Conservation (phyloP, 768 basidiomycete genomes). For the Amanita phalloides region DNA sequence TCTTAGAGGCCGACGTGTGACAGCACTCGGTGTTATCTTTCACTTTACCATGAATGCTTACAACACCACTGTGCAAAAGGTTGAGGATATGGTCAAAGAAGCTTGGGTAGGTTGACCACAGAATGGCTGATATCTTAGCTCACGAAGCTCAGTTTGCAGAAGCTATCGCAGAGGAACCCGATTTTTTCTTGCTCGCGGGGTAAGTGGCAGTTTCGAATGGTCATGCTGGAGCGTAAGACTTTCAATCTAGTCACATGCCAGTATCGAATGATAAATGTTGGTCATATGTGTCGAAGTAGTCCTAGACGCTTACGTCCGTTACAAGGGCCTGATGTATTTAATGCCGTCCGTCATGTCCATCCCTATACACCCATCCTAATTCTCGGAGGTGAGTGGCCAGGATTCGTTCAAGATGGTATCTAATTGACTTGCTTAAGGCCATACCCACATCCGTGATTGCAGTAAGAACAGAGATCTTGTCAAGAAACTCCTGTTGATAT, state of each 20-base stretch:
- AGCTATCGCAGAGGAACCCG: conserved; percentile 72
- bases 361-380: conserved; percentile 71
- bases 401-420: neutral
- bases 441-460: conserved; percentile 76
- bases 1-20: conserved; percentile 54
- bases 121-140: neutral
- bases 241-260: conserved; percentile 65
- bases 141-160: conserved; percentile 46
- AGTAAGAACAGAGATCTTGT: conserved; percentile 23
- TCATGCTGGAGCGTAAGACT: neutral
- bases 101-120: conserved; percentile 39
- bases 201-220: conserved; percentile 15
- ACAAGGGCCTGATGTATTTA: conserved; percentile 60
- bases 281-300: neutral
- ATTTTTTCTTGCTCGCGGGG: conserved; percentile 72
- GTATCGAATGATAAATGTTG: conserved; percentile 56
- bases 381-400: conserved; percentile 47
- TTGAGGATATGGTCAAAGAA: conserved; percentile 70
- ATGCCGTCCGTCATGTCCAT: conserved; percentile 65
- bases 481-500: neutral
- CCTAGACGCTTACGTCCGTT: neutral
- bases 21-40: conserved; percentile 70
- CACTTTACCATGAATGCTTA: conserved; percentile 63
- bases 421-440: conserved; percentile 27
- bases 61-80: conserved; percentile 68